Percentiles rank a stretch among this genome's conserved stretches.
phyloP scores from a whole-genome alignment of 1,284 basidiomycete species.

The Tylopilus sp. region DNA sequence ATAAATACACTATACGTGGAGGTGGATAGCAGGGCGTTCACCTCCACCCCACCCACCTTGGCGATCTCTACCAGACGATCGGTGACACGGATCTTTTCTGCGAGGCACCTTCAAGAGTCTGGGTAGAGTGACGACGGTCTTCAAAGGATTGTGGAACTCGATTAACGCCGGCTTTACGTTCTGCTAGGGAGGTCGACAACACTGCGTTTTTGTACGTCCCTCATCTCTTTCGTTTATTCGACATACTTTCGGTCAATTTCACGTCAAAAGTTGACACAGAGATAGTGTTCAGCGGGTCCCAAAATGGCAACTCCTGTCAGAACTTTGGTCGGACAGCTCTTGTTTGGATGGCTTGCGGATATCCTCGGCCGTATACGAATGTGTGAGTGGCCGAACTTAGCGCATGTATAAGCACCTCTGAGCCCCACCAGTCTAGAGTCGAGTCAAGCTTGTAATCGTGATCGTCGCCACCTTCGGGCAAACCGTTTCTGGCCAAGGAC shows the following conservation, averaged over 20 bases:
- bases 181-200: too few relatives aligned
- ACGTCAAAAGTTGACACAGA: too few relatives aligned
- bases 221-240: too few relatives aligned
- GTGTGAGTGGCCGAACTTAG: constrained; percentile 13
- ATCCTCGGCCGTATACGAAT: constrained; percentile 48
- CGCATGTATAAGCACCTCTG: background rate
- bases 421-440: constrained; percentile 40
- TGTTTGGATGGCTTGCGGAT: constrained; percentile 59
- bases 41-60: background rate
- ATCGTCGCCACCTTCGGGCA: constrained; percentile 49
- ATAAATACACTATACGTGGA: too few relatives aligned
- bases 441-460: constrained; percentile 57
- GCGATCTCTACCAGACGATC: background rate
- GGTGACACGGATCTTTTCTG: too few relatives aligned
- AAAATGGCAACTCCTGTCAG: constrained; percentile 73
- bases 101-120: too few relatives aligned
- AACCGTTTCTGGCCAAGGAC: constrained; percentile 47
- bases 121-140: too few relatives aligned
- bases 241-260: too few relatives aligned
- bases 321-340: constrained; percentile 57
- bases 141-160: constrained; percentile 10
- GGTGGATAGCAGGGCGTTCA: too few relatives aligned
- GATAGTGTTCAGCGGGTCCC: constrained; percentile 71
- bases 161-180: constrained; percentile 61
- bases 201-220: too few relatives aligned